A percentile compares a stretch with the other conserved stretches of the same genome.
These are phyloP conservation scores for Galium porrigens DNA, from an alignment of 305 asterid genomes.

Conservation along the genomic window DNA sequence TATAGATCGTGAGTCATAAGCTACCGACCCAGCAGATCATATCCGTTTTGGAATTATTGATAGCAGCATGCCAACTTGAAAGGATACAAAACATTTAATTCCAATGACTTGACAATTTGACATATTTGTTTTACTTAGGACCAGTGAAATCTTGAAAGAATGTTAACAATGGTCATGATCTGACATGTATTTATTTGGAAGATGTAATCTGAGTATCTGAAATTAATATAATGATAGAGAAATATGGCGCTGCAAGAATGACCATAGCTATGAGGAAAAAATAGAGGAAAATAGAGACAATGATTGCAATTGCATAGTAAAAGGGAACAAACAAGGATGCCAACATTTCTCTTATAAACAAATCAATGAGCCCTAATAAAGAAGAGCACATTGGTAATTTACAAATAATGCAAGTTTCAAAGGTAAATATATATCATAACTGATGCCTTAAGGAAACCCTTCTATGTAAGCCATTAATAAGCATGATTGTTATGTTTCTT, in stretches of 20 bases:
- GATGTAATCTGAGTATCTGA: neutral
- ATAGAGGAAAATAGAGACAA: neutral
- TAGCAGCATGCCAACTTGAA: neutral
- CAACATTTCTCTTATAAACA: neutral
- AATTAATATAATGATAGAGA: neutral
- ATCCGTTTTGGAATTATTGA: neutral
- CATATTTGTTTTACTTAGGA: neutral
- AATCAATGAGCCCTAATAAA: neutral
- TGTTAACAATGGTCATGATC: neutral
- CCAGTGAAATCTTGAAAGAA: neutral
- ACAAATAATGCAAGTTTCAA: neutral
- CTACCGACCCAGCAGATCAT: neutral
- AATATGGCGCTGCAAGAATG: neutral
- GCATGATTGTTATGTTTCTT: neutral
- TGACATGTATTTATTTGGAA: neutral
- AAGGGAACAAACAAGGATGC: neutral
- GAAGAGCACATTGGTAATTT: neutral
- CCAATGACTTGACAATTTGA: neutral
- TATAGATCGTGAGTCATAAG: conserved; percentile 3
- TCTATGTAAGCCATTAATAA: neutral
- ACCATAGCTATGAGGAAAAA: neutral
- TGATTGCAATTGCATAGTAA: neutral
- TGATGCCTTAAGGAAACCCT: neutral
- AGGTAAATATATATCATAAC: neutral
- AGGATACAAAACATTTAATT: neutral